Evolutionary conservation across 176 grass and related monocot genomes (phyloP), one percentile per base, ranked within the genome.

Genomic region (Avena insularis): DNA sequence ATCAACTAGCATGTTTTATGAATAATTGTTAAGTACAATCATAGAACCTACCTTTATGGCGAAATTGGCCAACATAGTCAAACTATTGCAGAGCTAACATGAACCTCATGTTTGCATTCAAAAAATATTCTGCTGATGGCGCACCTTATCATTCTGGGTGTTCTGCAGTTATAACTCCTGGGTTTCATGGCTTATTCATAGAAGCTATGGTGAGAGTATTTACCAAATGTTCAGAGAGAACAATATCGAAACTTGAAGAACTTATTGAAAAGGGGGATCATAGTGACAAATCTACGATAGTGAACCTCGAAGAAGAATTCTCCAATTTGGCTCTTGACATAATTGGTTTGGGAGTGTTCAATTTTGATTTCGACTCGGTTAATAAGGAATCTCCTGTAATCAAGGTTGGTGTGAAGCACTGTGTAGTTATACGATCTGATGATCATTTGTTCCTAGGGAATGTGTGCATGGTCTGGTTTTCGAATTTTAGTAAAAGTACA

Each of bases 381-480:
- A 98, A 90, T 76, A 94, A 92, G 83, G 96, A 98, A 91, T 98
- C 96, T 85, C 96, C 96, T 88, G 93, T 98, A 63, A 98, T 98
- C 43, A 95, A 98, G 96, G 96, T 98, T 90, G 71, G 58, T 65
- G 71, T 72, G 59, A 82, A 82, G 67, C 15, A 53, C 54, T 75
- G 17, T 35, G 19, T 54, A 29, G 61, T 83, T 69, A 60, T 49
- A 76, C 55, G 75, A 84, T 84, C 11, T 92, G 15, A 65, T 73
- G 68, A 69, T 31, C 74, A 40, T 38, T n/a, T 56, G 1, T 76
- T 75, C 83, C 55, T 80, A 20, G 15, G n/a, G 69, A 77, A 38
- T 43, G 50, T 2, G 19, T 48, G 3, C 3, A 62, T 87, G 66
- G 48, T 85, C 57, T 76, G 54, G 7, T 78, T 60, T 55, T n/a